Conservation (phyloP, 148 eudicot species). For the Fagopyrum esculentum region DNA sequence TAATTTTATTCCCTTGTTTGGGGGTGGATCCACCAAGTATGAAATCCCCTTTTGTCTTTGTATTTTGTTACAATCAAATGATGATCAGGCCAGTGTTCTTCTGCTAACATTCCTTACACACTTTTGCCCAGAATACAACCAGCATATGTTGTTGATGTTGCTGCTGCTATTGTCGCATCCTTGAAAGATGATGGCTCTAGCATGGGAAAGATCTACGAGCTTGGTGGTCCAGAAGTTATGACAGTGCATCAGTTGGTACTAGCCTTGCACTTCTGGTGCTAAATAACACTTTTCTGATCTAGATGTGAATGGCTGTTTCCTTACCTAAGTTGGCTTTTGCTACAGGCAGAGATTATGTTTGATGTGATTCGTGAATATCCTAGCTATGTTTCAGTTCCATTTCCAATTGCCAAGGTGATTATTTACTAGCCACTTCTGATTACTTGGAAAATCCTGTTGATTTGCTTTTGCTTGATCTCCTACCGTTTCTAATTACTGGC, state of each 20-base stretch:
- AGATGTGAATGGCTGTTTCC: constrained; percentile 4
- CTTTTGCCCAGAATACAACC: constrained; percentile 41
- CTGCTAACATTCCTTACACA: background rate
- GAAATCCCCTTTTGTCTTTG: constrained; percentile 10
- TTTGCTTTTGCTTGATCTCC: background rate
- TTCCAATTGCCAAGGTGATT: constrained; percentile 84
- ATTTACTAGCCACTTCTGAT: background rate
- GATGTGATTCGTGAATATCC: constrained; percentile 90
- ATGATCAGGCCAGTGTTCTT: background rate
- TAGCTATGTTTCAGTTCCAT: constrained; percentile 71
- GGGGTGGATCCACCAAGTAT: constrained; percentile 85
- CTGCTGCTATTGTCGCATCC: constrained; percentile 69
- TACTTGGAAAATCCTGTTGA: background rate
- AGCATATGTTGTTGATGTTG: constrained; percentile 79
- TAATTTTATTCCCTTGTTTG: constrained; percentile 72
- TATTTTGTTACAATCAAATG: background rate
- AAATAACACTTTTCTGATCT: background rate
- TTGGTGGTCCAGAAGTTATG: constrained; percentile 86
- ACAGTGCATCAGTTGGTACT: constrained; percentile 64
- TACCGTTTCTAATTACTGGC: background rate
- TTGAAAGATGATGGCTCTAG: constrained; percentile 88
- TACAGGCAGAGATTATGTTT: constrained; percentile 87
- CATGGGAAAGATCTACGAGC: constrained; percentile 92
- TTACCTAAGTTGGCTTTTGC: constrained; percentile 14
- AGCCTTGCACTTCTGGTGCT: constrained; percentile 1